Conservation (phyloP, 2,329 filamentous ascomycete genomes). For the Atkinsonella hypoxylon region DNA sequence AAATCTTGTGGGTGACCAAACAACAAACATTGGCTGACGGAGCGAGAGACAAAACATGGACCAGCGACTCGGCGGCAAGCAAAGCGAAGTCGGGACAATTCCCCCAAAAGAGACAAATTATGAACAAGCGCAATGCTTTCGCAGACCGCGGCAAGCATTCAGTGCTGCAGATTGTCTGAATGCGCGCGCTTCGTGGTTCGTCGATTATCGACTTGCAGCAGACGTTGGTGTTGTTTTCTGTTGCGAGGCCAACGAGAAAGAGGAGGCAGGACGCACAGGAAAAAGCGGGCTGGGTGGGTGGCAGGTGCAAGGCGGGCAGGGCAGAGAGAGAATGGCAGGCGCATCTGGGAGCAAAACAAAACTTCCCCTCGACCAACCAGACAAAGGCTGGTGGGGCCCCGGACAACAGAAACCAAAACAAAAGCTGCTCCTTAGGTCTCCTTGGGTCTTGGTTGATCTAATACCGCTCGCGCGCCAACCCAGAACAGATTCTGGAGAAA, state of each 20-base stretch:
- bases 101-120: slow-evolving; percentile 2
- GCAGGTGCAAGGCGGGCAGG: slow-evolving; percentile 1
- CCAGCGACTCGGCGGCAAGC: slow-evolving; percentile 5
- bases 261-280: slow-evolving; percentile 18
- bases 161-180: slow-evolving; percentile 3
- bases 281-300: slow-evolving; percentile 9
- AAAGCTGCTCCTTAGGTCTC: slow-evolving; percentile 2
- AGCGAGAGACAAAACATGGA: slow-evolving; percentile 7
- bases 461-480: too few species aligned
- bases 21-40: slow-evolving; percentile 28
- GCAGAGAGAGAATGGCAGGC: not conserved
- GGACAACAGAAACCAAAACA: slow-evolving; percentile 6
- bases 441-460: too few species aligned
- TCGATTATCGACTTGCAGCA: slow-evolving; percentile 15
- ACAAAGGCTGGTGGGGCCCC: not conserved
- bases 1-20: slow-evolving; percentile 20
- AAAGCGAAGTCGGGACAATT: slow-evolving; percentile 6
- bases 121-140: slow-evolving; percentile 8
- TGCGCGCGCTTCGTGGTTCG: slow-evolving; percentile 18
- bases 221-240: slow-evolving; percentile 31
- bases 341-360: slow-evolving; percentile 1
- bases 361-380: not conserved
- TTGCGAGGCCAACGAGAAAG: slow-evolving; percentile 32
- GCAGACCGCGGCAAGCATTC: not conserved
- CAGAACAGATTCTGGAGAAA: too few species aligned